These are phyloP conservation scores for Yarrowia yakushimensis DNA, from an alignment of 805 yeast genomes.

Conservation along the genomic window DNA sequence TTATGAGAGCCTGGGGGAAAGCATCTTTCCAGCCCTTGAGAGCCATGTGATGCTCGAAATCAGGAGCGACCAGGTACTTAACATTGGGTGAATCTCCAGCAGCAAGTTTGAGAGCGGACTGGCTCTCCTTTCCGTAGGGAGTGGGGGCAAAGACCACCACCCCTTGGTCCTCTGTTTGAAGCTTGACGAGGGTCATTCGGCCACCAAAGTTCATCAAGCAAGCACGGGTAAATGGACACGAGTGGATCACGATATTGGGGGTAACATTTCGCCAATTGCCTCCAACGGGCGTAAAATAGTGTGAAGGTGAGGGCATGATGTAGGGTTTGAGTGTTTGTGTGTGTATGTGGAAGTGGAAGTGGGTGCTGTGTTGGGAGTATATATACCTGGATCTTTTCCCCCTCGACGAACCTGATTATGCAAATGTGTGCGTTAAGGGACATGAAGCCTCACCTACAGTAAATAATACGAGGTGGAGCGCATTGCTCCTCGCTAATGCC, in stretches of 20 bases:
- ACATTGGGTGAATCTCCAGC: constrained; percentile 29
- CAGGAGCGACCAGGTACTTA: constrained; percentile 53
- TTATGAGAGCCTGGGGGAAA: constrained; percentile 47
- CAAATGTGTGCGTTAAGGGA: constrained; percentile 1
- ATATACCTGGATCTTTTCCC: not conserved
- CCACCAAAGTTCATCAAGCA: constrained; percentile 30
- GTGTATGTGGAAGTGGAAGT: not conserved
- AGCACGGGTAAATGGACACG: constrained; percentile 29
- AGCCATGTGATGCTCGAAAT: constrained; percentile 63
- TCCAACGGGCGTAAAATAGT: constrained; percentile 30
- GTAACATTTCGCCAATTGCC: constrained; percentile 28
- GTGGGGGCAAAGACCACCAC: constrained; percentile 29
- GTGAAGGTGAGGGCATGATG: not conserved
- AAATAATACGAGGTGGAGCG: not conserved
- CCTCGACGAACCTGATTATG: not conserved
- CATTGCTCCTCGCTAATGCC: not conserved
- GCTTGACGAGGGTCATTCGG: constrained; percentile 29
- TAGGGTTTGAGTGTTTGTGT: not conserved
- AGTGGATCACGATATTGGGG: constrained; percentile 29
- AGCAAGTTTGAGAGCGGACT: constrained; percentile 26
- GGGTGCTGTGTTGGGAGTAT: not conserved
- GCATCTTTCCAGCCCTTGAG: constrained; percentile 49
- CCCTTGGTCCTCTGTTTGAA: constrained; percentile 26
- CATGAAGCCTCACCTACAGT: no score
- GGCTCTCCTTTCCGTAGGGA: constrained; percentile 32